Conservation (phyloP, 1,139 yeast species). For the Kodamaea suecica region DNA sequence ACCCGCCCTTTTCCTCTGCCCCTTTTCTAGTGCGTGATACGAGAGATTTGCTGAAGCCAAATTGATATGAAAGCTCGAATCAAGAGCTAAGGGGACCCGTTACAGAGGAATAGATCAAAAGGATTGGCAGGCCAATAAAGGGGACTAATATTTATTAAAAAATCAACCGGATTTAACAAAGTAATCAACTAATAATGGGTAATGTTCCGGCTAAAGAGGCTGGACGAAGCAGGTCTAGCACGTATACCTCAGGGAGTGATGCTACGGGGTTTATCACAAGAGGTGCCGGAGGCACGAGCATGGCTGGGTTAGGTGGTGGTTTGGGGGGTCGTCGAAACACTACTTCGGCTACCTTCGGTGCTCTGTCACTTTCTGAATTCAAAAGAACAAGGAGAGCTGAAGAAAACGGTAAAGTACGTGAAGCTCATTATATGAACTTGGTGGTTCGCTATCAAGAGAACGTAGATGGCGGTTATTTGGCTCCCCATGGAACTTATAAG, state of each 20-base stretch:
- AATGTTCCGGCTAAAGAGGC: slow-evolving; percentile 56
- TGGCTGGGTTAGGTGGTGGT: slow-evolving; percentile 4
- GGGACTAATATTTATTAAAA: too few species aligned
- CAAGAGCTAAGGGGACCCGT: too few species aligned
- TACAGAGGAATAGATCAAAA: background rate
- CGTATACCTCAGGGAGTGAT: slow-evolving; percentile 11
- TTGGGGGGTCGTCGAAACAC: slow-evolving; percentile 18
- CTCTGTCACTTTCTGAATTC: slow-evolving; percentile 19
- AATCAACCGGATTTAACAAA: too few species aligned
- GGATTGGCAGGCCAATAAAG: slow-evolving; percentile 1
- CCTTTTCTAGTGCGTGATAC: background rate
- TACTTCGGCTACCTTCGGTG: slow-evolving; percentile 15
- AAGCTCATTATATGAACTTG: slow-evolving; percentile 52
- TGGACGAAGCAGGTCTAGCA: slow-evolving; percentile 17
- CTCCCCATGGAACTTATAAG: slow-evolving; percentile 85
- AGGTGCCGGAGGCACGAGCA: slow-evolving; percentile 2
- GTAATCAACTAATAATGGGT: too few species aligned
- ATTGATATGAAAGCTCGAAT: too few species aligned
- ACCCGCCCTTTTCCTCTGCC: background rate
- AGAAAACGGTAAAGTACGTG: slow-evolving; percentile 52
- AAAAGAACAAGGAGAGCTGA: slow-evolving; percentile 33
- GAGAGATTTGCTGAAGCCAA: too few species aligned
- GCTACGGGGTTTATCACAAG: slow-evolving; percentile 13
- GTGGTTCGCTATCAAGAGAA: slow-evolving; percentile 57
- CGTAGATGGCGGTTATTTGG: slow-evolving; percentile 78